These are phyloP conservation scores for Entomortierella beljakovae DNA, from an alignment of 192 early-diverging fungal species.

Conservation along the genomic window DNA sequence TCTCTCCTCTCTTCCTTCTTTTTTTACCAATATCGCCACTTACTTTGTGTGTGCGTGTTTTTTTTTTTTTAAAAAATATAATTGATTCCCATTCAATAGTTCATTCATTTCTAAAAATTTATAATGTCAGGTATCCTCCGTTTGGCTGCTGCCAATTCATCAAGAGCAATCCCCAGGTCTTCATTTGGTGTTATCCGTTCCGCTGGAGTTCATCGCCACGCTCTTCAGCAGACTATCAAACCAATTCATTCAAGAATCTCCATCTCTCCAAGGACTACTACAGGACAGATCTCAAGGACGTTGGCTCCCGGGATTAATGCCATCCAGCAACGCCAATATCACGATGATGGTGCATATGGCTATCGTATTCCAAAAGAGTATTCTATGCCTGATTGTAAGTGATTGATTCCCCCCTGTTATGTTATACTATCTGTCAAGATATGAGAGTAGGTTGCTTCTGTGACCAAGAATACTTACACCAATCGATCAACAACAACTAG, in stretches of 20 bases:
- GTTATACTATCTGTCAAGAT: no score
- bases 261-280: slow-evolving; percentile 14
- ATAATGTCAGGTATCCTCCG: slow-evolving; percentile 53
- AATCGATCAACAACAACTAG: no score
- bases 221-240: slow-evolving; percentile 18
- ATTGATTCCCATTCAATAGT: background rate
- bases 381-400: slow-evolving; percentile 82
- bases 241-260: slow-evolving; percentile 6
- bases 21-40: background rate
- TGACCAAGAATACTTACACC: no score
- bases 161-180: slow-evolving; percentile 27
- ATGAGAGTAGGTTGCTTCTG: no score
- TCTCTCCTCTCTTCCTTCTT: background rate
- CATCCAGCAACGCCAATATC: slow-evolving; percentile 65
- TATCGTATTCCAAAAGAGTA: slow-evolving; percentile 82
- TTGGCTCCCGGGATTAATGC: slow-evolving; percentile 12
- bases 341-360: slow-evolving; percentile 87
- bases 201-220: slow-evolving; percentile 46
- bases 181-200: slow-evolving; percentile 25
- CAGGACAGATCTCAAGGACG: slow-evolving; percentile 1
- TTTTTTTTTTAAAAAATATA: background rate
- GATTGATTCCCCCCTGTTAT: no score
- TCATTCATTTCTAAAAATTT: background rate
- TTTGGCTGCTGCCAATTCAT: slow-evolving; percentile 29
- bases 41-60: background rate